These are phyloP conservation scores for Salvia miltiorrhiza DNA, from an alignment of 257 asterid genomes.

Conservation along the genomic window DNA sequence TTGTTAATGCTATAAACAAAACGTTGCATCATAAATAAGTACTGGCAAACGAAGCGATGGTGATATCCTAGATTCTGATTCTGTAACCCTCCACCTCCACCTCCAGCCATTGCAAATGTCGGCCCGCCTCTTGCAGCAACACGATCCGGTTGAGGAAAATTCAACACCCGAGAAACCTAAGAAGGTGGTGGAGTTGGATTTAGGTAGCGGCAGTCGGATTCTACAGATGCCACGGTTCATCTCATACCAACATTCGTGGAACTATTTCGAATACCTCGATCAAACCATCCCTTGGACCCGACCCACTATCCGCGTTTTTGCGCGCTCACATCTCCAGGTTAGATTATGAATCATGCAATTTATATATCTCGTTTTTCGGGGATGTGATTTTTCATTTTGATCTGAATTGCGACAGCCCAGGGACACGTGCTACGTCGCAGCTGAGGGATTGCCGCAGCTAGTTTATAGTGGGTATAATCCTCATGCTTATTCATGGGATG, in stretches of 20 bases:
- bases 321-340: slow-evolving; percentile 71
- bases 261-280: slow-evolving; percentile 71
- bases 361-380: not conserved
- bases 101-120: slow-evolving; percentile 20
- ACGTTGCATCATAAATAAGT: no score
- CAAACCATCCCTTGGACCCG: slow-evolving; percentile 88
- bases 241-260: slow-evolving; percentile 61
- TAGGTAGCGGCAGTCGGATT: slow-evolving; percentile 69
- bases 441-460: slow-evolving; percentile 62
- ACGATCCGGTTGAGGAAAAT: slow-evolving; percentile 11
- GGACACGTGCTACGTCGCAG: slow-evolving; percentile 79
- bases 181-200: slow-evolving; percentile 36
- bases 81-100: no score
- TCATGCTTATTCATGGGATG: slow-evolving; percentile 85
- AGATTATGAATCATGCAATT: not conserved
- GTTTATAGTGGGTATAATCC: slow-evolving; percentile 84
- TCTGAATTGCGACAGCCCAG: slow-evolving; percentile 52
- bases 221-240: slow-evolving; percentile 55
- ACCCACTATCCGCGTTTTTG: slow-evolving; percentile 84
- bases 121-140: slow-evolving; percentile 16
- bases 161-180: slow-evolving; percentile 22
- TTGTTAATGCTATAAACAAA: no score
- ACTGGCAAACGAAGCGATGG: no score
- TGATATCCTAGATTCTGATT: no score
- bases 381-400: not conserved